Evolutionary conservation across 345 rosid species (phyloP), one percentile per base, ranked within the genome.

Genomic region (Eutrema heterophyllum): DNA sequence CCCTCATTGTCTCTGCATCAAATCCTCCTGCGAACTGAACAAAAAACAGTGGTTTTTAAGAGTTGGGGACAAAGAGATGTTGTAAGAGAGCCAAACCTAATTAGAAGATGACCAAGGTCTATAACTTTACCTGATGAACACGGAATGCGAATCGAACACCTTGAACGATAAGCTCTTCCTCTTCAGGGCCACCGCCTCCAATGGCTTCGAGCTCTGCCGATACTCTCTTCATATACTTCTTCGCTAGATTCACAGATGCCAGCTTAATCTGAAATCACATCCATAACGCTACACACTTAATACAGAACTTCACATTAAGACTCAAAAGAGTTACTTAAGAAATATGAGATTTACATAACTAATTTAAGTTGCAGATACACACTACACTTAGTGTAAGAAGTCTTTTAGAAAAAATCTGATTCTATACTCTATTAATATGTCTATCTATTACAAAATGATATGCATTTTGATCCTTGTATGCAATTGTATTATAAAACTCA

Each of bases 121-220:
- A 7, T 3, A 3, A 7, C 11, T 64, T 83, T 62, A 96, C 99
- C 97, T 96, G 99, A 75, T 96, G 99, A 8, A 92, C 99, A 39
- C 99, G 96, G 84, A 96, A 96, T 0, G 99, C 99, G 9, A 92
- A 96, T 68, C 97, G 57, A 43, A 96, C 99, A 0, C 98, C 93
- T 82, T 96, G 97, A 9, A 96, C 92, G 3, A 96, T 86, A 36
- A 96, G 84, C 78, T 96, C 99, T 67, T 96, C 99, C 80, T 96
- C 98, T 77, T 95, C 99, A 1, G 92, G 89, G 1, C 67, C 67
- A 24, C 88, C 82, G 9, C 92, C 84, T 1, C 76, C 89, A 7
- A 81, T 87, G 7, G 73, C 73, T 79, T 92, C 93, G 0, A 92
- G 94, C 78, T 89, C 97, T 0, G 98, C 94, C 0, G 99, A 92